phyloP scores from a whole-genome alignment of 2,329 filamentous ascomycete genomes.

The Pestalotiopsis sp. region DNA sequence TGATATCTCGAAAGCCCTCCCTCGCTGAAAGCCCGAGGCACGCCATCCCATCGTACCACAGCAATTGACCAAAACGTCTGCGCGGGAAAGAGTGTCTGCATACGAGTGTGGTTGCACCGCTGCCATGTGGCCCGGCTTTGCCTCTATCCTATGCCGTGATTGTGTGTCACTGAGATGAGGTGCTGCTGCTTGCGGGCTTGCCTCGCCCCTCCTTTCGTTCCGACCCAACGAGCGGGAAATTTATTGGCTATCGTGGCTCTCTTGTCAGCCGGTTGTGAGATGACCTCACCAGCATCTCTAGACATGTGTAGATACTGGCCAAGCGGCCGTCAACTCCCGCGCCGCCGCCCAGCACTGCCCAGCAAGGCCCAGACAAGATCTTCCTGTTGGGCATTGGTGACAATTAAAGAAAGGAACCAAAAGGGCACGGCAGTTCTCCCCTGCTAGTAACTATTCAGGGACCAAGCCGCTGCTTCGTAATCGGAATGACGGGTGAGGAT shows the following conservation, averaged over 20 bases:
- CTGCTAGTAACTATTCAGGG: neutral
- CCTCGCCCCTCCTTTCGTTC: neutral
- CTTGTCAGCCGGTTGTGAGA: slow-evolving; percentile 9
- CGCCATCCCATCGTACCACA: neutral
- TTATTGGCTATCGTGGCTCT: neutral
- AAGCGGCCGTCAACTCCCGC: too few relatives aligned
- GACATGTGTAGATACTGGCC: too few relatives aligned
- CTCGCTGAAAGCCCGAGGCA: neutral
- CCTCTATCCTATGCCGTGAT: slow-evolving; percentile 14
- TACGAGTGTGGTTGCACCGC: slow-evolving; percentile 16
- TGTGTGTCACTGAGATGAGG: slow-evolving; percentile 26
- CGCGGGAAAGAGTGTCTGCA: neutral
- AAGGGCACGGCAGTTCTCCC: neutral
- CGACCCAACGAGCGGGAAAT: neutral
- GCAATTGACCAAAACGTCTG: neutral
- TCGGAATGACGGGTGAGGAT: neutral
- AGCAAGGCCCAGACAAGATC: neutral
- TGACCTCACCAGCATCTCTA: neutral
- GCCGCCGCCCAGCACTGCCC: too few relatives aligned
- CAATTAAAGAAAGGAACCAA: neutral
- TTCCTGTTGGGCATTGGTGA: neutral
- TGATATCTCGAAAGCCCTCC: neutral
- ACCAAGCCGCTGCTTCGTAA: neutral
- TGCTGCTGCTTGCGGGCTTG: slow-evolving; percentile 17
- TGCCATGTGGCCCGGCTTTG: slow-evolving; percentile 23